Evolutionary conservation across 768 basidiomycete species (phyloP), one percentile per base, ranked within the genome.

Genomic region (Lactarius quietus): DNA sequence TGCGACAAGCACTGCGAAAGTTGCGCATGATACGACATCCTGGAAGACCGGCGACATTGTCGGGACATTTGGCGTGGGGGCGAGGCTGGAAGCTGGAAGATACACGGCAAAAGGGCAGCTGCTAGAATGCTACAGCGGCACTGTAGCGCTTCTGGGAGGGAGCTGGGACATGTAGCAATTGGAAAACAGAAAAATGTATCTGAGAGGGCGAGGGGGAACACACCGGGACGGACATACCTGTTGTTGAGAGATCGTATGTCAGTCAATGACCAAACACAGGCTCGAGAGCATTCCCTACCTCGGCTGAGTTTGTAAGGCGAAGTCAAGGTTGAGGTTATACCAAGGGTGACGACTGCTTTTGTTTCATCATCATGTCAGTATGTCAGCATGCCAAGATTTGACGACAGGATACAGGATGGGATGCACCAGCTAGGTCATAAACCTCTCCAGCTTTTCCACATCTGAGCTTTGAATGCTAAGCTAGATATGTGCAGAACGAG

Each of bases 101-200:
- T 3, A 68, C 67, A 86, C 85, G 12, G 98, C 82, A 98, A 4
- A 78, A 76, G 9, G 77, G 72, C 63, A 83, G 83, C 74, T 97
- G 94, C 5, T 73, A 62, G 6, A 71, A 64, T 28, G 82, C 80
- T n/a, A 61, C 17, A 2, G 76, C 73, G 10, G 78, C 76, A 63
- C 79, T 77, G 78, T 96, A 98, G 8, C 90, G 86, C 4, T 79
- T 72, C 68, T 86, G 93, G 80, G 78, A 97, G 96, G 96, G 15
- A 93, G 88, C 0, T 95, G 97, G 1, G 95, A 92, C 87, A 99
- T 96, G 78, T 99, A 98, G 75, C 96, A 99, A 73, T 94, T 94
- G 45, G 43, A 59, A 33, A 39, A 15, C 38, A 1, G 38, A 39
- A 17, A 76, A 45, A 57, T 20, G 63, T 68, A 7, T 70, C 29